A percentile compares a stretch with the other conserved stretches of the same genome.
Evolutionary conservation across 2,329 filamentous ascomycete genomes (phyloP).

Genomic region (Trichoderma atrobrunneum): DNA sequence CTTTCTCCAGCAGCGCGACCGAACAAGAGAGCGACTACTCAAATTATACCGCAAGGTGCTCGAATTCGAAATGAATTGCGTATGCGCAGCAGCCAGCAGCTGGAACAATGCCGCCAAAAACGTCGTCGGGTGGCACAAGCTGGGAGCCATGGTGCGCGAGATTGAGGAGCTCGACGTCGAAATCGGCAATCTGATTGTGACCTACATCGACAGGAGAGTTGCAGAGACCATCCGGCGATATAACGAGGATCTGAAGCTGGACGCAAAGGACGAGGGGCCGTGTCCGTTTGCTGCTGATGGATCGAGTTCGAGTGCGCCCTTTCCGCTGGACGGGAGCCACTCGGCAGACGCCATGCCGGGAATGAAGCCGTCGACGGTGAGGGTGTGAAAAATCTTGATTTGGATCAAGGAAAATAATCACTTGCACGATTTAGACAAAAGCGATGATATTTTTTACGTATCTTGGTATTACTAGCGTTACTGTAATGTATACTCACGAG

Average conservation of each 20-base stretch:
- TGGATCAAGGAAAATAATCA: not conserved
- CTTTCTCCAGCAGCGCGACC: constrained; percentile 25
- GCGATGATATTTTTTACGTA: not conserved
- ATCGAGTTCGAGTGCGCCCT: not conserved
- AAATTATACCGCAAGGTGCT: constrained; percentile 34
- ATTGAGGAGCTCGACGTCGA: constrained; percentile 31
- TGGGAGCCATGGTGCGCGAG: constrained; percentile 28
- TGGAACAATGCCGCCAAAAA: constrained; percentile 39
- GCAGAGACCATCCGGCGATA: constrained; percentile 22
- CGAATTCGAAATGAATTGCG: constrained; percentile 41
- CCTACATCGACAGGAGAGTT: constrained; percentile 22
- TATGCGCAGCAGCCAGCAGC: constrained; percentile 37
- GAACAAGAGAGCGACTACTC: constrained; percentile 26
- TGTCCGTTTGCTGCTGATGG: not conserved
- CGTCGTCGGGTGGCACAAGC: constrained; percentile 35
- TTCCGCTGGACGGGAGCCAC: not conserved
- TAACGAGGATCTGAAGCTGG: constrained; percentile 20
- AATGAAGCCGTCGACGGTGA: not conserved
- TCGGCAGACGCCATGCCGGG: not conserved
- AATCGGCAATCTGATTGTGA: constrained; percentile 26
- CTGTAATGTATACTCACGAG: not conserved
- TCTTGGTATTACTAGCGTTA: not conserved
- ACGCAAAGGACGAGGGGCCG: not conserved
- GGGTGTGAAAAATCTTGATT: not conserved
- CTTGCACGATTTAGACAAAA: not conserved